These are phyloP conservation scores for Globisporangium spinosum DNA, from an alignment of 352 stramenopile species.

Conservation along the genomic window DNA sequence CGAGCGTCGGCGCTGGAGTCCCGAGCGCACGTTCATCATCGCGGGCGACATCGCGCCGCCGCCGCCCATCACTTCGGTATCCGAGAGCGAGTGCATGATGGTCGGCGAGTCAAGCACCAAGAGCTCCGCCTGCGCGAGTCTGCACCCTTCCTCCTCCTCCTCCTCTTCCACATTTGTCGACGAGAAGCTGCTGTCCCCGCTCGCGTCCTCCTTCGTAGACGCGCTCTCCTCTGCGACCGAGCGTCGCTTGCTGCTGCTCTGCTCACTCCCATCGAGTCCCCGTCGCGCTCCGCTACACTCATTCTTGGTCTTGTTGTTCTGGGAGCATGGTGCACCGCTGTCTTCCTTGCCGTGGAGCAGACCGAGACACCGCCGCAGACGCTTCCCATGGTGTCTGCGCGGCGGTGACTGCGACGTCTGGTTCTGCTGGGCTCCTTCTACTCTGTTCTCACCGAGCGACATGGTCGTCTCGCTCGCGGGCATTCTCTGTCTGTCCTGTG, in stretches of 20 bases:
- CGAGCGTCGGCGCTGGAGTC: constrained; percentile 14
- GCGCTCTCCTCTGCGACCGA: constrained; percentile 1
- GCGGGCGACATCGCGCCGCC: constrained; percentile 19
- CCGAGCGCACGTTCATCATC: background rate
- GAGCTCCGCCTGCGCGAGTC: constrained; percentile 1
- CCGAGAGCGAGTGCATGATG: constrained; percentile 39
- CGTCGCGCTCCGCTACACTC: background rate
- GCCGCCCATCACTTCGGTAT: constrained; percentile 37
- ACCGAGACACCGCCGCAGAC: constrained; percentile 7
- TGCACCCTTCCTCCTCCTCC: constrained; percentile 11
- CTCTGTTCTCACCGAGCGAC: background rate
- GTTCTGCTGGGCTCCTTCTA: background rate
- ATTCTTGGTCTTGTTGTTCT: background rate
- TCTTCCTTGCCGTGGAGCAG: constrained; percentile 2
- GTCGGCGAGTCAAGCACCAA: constrained; percentile 9
- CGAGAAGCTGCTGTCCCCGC: constrained; percentile 20
- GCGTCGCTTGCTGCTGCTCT: background rate
- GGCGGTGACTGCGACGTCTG: background rate
- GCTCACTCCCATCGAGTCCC: background rate
- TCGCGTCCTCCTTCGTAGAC: constrained; percentile 6
- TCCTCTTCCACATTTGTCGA: constrained; percentile 12
- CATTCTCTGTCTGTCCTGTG: constrained; percentile 3
- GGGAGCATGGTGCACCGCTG: background rate
- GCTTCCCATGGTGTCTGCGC: constrained; percentile 13
- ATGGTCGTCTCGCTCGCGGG: constrained; percentile 1